Evolutionary conservation across 495 filamentous ascomycete genomes (phyloP).

Genomic region (Baudoinia panamericana): DNA sequence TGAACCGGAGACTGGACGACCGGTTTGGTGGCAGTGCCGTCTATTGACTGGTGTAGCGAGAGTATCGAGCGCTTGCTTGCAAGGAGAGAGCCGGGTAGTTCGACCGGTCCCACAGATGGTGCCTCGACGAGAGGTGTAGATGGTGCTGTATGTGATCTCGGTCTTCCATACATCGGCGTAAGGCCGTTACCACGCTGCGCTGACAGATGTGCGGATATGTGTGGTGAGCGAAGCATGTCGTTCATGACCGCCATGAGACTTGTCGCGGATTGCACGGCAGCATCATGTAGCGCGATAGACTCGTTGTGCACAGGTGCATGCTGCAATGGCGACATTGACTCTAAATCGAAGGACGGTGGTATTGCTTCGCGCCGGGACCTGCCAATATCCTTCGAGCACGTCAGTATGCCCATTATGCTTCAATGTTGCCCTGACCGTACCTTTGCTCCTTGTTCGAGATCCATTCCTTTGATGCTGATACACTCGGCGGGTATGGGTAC

Average conservation of each 20-base stretch:
- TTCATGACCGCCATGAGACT: constrained; percentile 29
- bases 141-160: constrained; percentile 27
- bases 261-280: constrained; percentile 27
- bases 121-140: constrained; percentile 19
- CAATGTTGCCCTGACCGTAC: too few species aligned
- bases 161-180: constrained; percentile 24
- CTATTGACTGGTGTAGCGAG: constrained; percentile 13
- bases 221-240: constrained; percentile 29
- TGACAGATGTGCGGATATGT: constrained; percentile 18
- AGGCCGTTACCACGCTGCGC: constrained; percentile 19
- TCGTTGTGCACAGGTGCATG: too few species aligned
- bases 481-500: constrained; percentile 16
- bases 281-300: constrained; percentile 23
- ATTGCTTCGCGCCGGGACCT: neutral
- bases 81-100: constrained; percentile 28
- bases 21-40: neutral
- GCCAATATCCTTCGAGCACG: constrained; percentile 2
- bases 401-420: too few species aligned
- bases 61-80: constrained; percentile 8
- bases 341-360: constrained; percentile 18
- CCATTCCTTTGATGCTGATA: constrained; percentile 10
- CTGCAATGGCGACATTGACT: too few species aligned
- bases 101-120: constrained; percentile 14
- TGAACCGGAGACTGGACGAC: neutral
- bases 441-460: constrained; percentile 2